Conservation (phyloP, 1,284 basidiomycete species). For the Erythrobasidium hasegawianum region DNA sequence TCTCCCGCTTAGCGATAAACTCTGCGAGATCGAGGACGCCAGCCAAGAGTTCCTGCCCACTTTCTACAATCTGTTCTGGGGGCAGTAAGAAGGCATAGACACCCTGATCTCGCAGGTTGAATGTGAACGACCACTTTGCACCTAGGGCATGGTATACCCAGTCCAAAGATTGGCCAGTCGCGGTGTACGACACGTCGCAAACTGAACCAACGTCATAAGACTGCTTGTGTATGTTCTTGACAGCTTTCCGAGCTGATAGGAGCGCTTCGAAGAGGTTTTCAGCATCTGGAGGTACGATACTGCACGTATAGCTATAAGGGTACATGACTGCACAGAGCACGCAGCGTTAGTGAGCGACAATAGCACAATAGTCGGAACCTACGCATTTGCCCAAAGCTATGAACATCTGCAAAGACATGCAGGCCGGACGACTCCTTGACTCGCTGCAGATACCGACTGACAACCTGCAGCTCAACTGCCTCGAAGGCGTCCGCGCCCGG, state of each 20-base stretch:
- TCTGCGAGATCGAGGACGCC: conserved; percentile 64
- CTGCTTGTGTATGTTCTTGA: conserved; percentile 51
- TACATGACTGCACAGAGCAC: conserved; percentile 58
- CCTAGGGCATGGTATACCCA: conserved; percentile 65
- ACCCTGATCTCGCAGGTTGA: conserved; percentile 75
- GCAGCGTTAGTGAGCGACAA: too few relatives aligned
- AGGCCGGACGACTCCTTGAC: conserved; percentile 55
- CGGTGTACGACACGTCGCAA: conserved; percentile 50
- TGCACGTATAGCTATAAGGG: conserved; percentile 73
- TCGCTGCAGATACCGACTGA: conserved; percentile 62
- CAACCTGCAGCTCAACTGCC: conserved; percentile 67
- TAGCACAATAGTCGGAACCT: too few relatives aligned
- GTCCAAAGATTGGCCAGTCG: conserved; percentile 70
- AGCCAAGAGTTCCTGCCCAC: conserved; percentile 67
- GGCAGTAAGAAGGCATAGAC: conserved; percentile 78
- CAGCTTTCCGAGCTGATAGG: conserved; percentile 63
- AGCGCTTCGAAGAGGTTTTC: conserved; percentile 78
- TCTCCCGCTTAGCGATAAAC: conserved; percentile 56
- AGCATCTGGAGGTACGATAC: conserved; percentile 63
- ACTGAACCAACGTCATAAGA: conserved; percentile 56
- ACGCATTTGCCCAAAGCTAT: conserved; percentile 81
- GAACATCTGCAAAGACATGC: conserved; percentile 66
- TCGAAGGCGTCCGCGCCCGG: conserved; percentile 61
- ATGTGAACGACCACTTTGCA: conserved; percentile 71
- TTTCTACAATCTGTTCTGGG: conserved; percentile 65